Evolutionary conservation across 202 grass and related monocot genomes (phyloP).

Genomic region (Carex sylvatica): DNA sequence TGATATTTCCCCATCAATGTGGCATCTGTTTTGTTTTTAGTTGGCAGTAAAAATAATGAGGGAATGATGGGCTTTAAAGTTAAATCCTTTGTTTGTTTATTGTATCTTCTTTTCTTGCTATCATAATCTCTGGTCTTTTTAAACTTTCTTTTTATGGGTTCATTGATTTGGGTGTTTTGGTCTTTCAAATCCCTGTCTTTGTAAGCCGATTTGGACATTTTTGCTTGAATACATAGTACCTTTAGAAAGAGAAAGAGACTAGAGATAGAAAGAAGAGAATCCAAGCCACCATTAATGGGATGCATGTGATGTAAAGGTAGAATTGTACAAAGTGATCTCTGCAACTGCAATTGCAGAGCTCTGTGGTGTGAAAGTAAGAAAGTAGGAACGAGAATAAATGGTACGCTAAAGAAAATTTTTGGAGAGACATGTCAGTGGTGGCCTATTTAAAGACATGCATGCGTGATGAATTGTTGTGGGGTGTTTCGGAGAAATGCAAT

Average conservation of each 20-base stretch:
- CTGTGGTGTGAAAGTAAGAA: background rate
- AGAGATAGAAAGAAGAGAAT: constrained; percentile 11
- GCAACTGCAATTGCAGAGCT: constrained; percentile 18
- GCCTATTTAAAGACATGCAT: constrained; percentile 24
- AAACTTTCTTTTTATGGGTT: constrained; percentile 9
- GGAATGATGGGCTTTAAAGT: constrained; percentile 6
- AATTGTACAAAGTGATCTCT: constrained; percentile 30
- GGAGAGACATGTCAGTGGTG: background rate
- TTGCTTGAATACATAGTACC: constrained; percentile 17
- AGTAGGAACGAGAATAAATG: background rate
- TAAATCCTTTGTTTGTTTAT: background rate
- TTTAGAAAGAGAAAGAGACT: constrained; percentile 19
- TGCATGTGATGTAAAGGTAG: constrained; percentile 29
- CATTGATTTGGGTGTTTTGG: constrained; percentile 15
- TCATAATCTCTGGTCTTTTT: background rate
- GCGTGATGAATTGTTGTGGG: constrained; percentile 12
- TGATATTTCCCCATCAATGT: background rate
- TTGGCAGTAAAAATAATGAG: background rate
- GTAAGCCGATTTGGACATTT: constrained; percentile 6
- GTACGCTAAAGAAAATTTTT: background rate
- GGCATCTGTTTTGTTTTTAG: background rate
- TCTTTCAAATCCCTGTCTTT: constrained; percentile 10
- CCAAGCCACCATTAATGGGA: constrained; percentile 16
- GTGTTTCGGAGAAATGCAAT: constrained; percentile 4
- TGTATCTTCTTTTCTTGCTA: background rate